Conservation (phyloP, 2,329 filamentous ascomycete species). For the Aspergillus latus region DNA sequence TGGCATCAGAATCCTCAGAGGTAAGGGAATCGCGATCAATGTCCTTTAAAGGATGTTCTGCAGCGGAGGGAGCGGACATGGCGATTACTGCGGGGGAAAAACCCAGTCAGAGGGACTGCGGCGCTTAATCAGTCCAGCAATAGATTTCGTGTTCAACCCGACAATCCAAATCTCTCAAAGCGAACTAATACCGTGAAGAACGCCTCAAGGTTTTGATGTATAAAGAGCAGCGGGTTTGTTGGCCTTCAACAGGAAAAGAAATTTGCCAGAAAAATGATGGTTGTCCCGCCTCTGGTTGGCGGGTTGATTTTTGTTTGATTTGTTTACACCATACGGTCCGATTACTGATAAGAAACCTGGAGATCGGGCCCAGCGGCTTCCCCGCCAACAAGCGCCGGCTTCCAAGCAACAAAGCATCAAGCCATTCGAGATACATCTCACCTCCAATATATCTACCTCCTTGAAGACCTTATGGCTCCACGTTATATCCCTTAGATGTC, state of each 20-base stretch:
- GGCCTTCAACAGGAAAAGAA: conserved; percentile 1
- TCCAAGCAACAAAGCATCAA: conserved; percentile 11
- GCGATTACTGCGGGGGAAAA: conserved; percentile 11
- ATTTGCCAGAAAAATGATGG: conserved; percentile 13
- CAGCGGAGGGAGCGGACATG: conserved; percentile 33
- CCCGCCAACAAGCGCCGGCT: conserved; percentile 25
- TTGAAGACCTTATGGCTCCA: conserved; percentile 4
- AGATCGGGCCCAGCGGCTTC: conserved; percentile 21
- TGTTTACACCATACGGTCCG: conserved; percentile 21
- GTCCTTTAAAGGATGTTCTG: conserved; percentile 24
- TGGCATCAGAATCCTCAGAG: conserved; percentile 48
- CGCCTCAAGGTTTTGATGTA: not conserved
- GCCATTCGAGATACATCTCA: conserved; percentile 1
- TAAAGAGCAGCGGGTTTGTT: not conserved
- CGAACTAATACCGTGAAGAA: not conserved
- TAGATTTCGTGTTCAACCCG: too few relatives aligned
- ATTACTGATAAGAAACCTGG: conserved; percentile 8
- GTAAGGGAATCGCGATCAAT: conserved; percentile 28
- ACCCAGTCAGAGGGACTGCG: too few relatives aligned
- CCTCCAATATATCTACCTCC: conserved; percentile 1
- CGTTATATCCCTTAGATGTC: not conserved
- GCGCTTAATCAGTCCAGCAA: not conserved
- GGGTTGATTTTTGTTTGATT: conserved; percentile 16
- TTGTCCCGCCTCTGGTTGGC: conserved; percentile 22
- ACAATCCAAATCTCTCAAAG: not conserved